Evolutionary conservation across 2,329 filamentous ascomycete species (phyloP), one percentile per base, ranked within the genome.

Genomic region (Colletotrichum echinochloae): DNA sequence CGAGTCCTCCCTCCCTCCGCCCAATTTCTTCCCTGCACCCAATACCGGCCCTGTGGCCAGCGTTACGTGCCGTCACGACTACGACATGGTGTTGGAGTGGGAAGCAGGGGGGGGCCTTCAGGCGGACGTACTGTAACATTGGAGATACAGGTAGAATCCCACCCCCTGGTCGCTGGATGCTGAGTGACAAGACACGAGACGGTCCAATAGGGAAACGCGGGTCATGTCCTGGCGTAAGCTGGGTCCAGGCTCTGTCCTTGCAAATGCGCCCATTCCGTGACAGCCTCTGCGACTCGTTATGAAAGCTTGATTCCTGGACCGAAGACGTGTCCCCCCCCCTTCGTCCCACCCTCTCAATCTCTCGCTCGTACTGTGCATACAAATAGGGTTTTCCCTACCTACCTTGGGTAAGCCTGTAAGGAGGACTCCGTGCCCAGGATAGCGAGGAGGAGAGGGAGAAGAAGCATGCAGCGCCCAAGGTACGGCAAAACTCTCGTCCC

Each of bases 21-120:
- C 30, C 20, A 20, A 37, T 37, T 28, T 64, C 16, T 6, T 18
- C 7, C 7, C 8, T 16, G 16, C n/a, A n/a, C 14, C 26, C 26
- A 20, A 28, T 51, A 16, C 48, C 26, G 18, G 16, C 48, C 23
- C 48, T 51, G 48, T 16, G 30, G 41, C 12, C 11, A 60, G 9
- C 39, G 61, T n/a, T 33, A 20, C 35, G 23, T 59, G 37, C 56
- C 56, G 63, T 63, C 51, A 61, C 41, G 28, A 44, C 67, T 67
- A 67, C 67, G 41, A 52, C 56, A 70, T 59, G 20, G 33, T 46
- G 20, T 66, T 12, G 30, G 48, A 56, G 60, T 23, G 30, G 56
- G 44, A 49, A 14, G 44, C 57, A n/a, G n/a, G 41, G 39, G 39
- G 16, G 23, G 57, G 52, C 59, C 39, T n/a, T n/a, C n/a, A n/a